phyloP scores from a whole-genome alignment of 2,329 filamentous ascomycete genomes.

The Diaporthe sp. region DNA sequence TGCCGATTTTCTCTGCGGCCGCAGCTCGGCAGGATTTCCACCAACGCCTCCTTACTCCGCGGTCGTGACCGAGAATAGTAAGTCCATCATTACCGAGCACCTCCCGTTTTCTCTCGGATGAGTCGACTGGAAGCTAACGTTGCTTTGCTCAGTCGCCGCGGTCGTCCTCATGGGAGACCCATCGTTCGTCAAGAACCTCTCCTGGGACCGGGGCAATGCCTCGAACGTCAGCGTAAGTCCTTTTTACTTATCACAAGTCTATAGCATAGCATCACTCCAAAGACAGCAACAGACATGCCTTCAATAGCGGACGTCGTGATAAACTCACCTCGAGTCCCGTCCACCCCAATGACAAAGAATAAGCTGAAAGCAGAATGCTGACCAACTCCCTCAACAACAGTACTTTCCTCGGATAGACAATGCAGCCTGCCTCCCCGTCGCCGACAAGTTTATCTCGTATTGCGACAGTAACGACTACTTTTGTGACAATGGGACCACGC shows the following conservation, averaged over 20 bases:
- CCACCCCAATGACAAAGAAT: background rate
- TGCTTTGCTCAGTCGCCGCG: slow-evolving; percentile 46
- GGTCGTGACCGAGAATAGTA: slow-evolving; percentile 40
- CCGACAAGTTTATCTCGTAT: slow-evolving; percentile 41
- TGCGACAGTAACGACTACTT: slow-evolving; percentile 43
- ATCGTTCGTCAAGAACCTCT: slow-evolving; percentile 46
- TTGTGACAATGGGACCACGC: slow-evolving; percentile 43
- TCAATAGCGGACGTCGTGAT: too few species aligned
- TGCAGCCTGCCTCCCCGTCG: slow-evolving; percentile 39
- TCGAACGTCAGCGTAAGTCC: slow-evolving; percentile 46
- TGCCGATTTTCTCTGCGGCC: slow-evolving; percentile 49
- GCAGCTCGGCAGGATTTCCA: slow-evolving; percentile 42
- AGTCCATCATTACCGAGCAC: background rate
- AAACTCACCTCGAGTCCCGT: background rate
- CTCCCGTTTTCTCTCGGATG: background rate
- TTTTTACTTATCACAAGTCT: background rate
- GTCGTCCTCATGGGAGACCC: slow-evolving; percentile 55
- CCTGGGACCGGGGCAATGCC: slow-evolving; percentile 50
- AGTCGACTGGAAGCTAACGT: background rate
- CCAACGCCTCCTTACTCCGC: slow-evolving; percentile 40
- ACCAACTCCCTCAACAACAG: slow-evolving; percentile 1
- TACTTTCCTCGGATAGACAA: slow-evolving; percentile 42
- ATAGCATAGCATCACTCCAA: background rate
- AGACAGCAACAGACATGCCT: background rate
- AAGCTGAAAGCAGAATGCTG: background rate